Evolutionary conservation across 805 yeast species (phyloP).

Genomic region (Saturnispora mendoncae): DNA sequence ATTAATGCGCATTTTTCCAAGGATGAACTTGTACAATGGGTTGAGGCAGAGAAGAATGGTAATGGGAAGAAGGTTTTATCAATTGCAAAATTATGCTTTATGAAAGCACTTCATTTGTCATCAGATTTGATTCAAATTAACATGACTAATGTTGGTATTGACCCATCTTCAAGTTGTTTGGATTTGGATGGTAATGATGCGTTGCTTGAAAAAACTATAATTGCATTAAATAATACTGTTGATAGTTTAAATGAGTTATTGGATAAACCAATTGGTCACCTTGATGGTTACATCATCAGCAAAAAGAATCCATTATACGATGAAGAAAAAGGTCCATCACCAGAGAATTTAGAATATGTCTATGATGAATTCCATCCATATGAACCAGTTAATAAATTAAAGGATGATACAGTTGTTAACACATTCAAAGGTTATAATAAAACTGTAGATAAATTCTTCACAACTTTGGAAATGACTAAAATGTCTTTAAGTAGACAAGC

Average conservation of each 20-base stretch:
- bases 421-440: slow-evolving; percentile 61
- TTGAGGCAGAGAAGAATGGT: slow-evolving; percentile 26
- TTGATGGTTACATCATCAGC: slow-evolving; percentile 55
- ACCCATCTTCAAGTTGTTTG: slow-evolving; percentile 29
- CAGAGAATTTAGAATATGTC: slow-evolving; percentile 32
- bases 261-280: slow-evolving; percentile 26
- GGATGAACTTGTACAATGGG: slow-evolving; percentile 34
- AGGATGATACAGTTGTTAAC: slow-evolving; percentile 29
- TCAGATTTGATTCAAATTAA: slow-evolving; percentile 65
- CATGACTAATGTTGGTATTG: slow-evolving; percentile 38
- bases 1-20: slow-evolving; percentile 20
- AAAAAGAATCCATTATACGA: slow-evolving; percentile 47
- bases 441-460: slow-evolving; percentile 76
- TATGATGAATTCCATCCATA: slow-evolving; percentile 51
- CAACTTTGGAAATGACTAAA: slow-evolving; percentile 76
- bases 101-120: slow-evolving; percentile 65
- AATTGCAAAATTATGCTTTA: slow-evolving; percentile 60
- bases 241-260: slow-evolving; percentile 33
- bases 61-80: slow-evolving; percentile 43
- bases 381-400: slow-evolving; percentile 31
- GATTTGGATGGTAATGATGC: slow-evolving; percentile 25
- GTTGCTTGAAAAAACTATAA: slow-evolving; percentile 27
- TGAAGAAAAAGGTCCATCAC: slow-evolving; percentile 30
- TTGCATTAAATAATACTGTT: slow-evolving; percentile 42
- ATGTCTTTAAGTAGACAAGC: slow-evolving; percentile 65